phyloP scores from a whole-genome alignment of 257 asterid genomes.

The Scutellaria barbata region DNA sequence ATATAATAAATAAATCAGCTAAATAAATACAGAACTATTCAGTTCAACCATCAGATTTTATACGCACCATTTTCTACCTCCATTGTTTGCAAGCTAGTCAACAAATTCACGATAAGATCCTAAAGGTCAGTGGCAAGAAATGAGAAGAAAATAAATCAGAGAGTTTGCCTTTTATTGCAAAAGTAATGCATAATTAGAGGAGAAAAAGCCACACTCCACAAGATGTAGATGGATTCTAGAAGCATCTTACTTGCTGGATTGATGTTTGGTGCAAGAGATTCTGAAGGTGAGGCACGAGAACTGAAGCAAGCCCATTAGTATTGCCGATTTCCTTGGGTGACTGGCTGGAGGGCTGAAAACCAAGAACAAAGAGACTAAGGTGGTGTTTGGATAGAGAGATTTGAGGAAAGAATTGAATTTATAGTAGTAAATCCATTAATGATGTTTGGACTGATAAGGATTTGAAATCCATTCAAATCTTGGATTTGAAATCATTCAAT shows the following conservation, averaged over 20 bases:
- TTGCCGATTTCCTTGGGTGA: constrained; percentile 62
- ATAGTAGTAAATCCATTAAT: too few species aligned
- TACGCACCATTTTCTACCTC: constrained; percentile 75
- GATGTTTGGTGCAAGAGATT: constrained; percentile 96
- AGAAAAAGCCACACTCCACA: constrained; percentile 9
- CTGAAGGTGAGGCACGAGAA: constrained; percentile 95
- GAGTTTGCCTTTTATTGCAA: not conserved
- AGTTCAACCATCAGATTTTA: constrained; percentile 28
- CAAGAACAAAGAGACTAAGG: constrained; percentile 30
- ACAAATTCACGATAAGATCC: constrained; percentile 85
- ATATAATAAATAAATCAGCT: constrained; percentile 3
- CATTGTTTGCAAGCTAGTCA: constrained; percentile 77
- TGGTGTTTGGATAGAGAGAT: too few species aligned
- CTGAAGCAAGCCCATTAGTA: constrained; percentile 67
- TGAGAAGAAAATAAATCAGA: constrained; percentile 25
- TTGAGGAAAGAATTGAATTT: too few species aligned
- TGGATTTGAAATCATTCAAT: too few species aligned
- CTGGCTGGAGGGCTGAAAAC: constrained; percentile 69
- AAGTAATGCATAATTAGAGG: constrained; percentile 24
- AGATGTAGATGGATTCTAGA: constrained; percentile 21
- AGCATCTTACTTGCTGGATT: constrained; percentile 73
- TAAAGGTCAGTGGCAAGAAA: constrained; percentile 43
- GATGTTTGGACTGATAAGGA: too few species aligned
- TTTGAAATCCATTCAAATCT: too few species aligned
- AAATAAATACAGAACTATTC: constrained; percentile 18